These are phyloP conservation scores for Talaromyces thailandensis DNA, from an alignment of 495 filamentous ascomycete genomes.

Conservation along the genomic window DNA sequence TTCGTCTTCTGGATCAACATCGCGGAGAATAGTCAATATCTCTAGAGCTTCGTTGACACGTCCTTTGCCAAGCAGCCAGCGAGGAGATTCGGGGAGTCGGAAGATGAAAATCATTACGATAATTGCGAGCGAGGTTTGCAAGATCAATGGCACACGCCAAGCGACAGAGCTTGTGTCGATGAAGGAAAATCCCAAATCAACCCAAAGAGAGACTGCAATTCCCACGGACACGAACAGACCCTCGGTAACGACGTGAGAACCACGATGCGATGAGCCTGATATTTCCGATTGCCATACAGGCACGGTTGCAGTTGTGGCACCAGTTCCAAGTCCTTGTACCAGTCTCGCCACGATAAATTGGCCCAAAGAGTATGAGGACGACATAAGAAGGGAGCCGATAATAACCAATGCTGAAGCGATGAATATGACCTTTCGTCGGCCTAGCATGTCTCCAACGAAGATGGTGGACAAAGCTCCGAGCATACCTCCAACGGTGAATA, in stretches of 20 bases:
- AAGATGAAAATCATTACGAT: constrained; percentile 50
- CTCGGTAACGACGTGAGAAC: constrained; percentile 56
- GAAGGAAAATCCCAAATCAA: constrained; percentile 52
- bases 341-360: constrained; percentile 39
- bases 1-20: constrained; percentile 13
- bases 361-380: constrained; percentile 24
- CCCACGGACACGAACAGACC: constrained; percentile 58
- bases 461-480: constrained; percentile 25
- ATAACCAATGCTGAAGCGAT: constrained; percentile 21
- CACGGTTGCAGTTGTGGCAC: constrained; percentile 53
- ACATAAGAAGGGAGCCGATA: constrained; percentile 35
- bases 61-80: constrained; percentile 48
- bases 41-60: constrained; percentile 40
- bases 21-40: constrained; percentile 20
- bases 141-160: constrained; percentile 58
- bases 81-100: constrained; percentile 54
- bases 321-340: constrained; percentile 53
- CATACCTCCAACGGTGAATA: constrained; percentile 26
- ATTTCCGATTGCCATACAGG: constrained; percentile 60
- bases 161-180: constrained; percentile 39
- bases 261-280: constrained; percentile 48
- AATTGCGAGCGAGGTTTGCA: constrained; percentile 54
- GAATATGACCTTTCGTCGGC: constrained; percentile 24
- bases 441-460: constrained; percentile 22
- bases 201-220: constrained; percentile 58